A percentile compares a stretch with the other conserved stretches of the same genome.
Conservation (phyloP, 192 early-diverging fungal species). For the Gamsiella multidivaricata region DNA sequence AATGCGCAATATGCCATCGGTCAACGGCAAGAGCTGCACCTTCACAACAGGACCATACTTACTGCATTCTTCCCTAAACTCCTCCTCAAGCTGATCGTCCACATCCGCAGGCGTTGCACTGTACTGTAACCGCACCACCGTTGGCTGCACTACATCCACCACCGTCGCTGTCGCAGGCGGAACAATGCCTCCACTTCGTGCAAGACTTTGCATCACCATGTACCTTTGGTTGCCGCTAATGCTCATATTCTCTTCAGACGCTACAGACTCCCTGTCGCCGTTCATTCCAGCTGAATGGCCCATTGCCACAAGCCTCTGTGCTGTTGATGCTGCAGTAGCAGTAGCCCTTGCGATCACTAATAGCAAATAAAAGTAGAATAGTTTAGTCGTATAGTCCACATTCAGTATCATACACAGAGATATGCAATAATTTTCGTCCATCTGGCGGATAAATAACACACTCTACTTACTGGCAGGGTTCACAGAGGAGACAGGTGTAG, state of each 20-base stretch:
- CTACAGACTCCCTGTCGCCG: conserved; percentile 59
- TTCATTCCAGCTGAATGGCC: conserved; percentile 45
- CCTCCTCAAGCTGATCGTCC: conserved; percentile 84
- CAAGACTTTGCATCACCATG: conserved; percentile 79
- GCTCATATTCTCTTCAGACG: conserved; percentile 64
- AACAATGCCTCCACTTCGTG: conserved; percentile 42
- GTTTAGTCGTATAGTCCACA: background rate
- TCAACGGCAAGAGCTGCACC: conserved; percentile 46
- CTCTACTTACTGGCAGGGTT: conserved; percentile 28
- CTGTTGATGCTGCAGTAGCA: conserved; percentile 60
- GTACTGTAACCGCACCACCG: conserved; percentile 76
- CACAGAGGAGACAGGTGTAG: conserved; percentile 10
- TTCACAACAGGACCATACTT: conserved; percentile 81
- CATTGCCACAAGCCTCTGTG: conserved; percentile 56
- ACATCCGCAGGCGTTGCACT: conserved; percentile 77
- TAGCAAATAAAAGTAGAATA: background rate
- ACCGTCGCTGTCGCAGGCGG: conserved; percentile 22
- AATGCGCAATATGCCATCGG: conserved; percentile 72
- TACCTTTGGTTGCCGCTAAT: conserved; percentile 69
- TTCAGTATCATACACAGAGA: no score
- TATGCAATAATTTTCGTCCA: no score
- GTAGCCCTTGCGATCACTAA: conserved; percentile 56
- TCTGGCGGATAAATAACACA: no score
- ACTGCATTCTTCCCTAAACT: conserved; percentile 84
- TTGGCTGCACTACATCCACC: conserved; percentile 38